Conservation (phyloP, 305 asterid species). For the Fraxinus albicans region DNA sequence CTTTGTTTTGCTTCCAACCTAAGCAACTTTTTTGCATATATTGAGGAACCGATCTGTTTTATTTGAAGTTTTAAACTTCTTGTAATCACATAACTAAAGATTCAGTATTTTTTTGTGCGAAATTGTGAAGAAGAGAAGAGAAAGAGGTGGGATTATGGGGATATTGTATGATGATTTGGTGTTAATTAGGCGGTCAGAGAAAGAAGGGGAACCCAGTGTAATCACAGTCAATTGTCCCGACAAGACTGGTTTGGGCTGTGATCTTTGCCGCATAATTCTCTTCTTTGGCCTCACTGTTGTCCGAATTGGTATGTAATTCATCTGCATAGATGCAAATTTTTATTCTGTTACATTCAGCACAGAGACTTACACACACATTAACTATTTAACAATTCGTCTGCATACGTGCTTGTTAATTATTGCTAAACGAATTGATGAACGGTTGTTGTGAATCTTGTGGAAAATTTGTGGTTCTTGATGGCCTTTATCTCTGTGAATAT, state of each 20-base stretch:
- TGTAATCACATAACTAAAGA: not conserved
- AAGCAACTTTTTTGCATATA: not conserved
- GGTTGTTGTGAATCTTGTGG: not conserved
- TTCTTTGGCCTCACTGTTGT: constrained; percentile 68
- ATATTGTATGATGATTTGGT: constrained; percentile 73
- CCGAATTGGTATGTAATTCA: constrained; percentile 53
- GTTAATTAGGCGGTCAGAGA: constrained; percentile 57
- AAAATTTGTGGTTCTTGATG: not conserved
- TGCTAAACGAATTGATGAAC: not conserved
- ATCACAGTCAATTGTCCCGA: constrained; percentile 91
- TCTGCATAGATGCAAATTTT: not conserved
- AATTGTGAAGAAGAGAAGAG: constrained; percentile 11
- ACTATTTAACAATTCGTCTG: not conserved
- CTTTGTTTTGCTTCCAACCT: not conserved
- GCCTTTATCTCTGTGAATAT: not conserved
- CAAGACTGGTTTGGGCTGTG: constrained; percentile 86
- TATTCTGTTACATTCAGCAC: not conserved
- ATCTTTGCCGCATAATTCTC: constrained; percentile 83
- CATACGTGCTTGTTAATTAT: not conserved
- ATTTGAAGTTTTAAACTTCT: constrained; percentile 3
- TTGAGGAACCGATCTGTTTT: not conserved
- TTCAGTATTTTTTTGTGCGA: not conserved
- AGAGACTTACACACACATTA: not conserved
- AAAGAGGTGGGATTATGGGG: constrained; percentile 56
- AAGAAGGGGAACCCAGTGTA: constrained; percentile 69